A percentile compares a stretch with the other conserved stretches of the same genome.
These are phyloP conservation scores for Arabidopsis suecica DNA, from an alignment of 345 rosid species.

Conservation along the genomic window DNA sequence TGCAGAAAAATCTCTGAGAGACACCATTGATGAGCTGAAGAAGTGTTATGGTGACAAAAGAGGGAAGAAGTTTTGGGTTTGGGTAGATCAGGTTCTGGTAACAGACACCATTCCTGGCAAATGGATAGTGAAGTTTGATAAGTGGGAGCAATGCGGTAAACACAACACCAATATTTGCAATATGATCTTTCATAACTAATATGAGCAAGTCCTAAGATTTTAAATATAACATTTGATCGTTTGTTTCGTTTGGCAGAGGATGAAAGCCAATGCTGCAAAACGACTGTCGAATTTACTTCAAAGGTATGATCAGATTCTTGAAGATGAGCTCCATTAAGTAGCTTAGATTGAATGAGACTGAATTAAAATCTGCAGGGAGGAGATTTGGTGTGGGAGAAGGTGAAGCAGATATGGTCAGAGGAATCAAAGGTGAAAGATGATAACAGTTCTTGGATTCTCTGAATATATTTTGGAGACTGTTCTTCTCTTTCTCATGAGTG, in stretches of 20 bases:
- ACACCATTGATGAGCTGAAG: conserved; percentile 56
- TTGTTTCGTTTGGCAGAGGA: conserved; percentile 55
- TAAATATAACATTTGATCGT: neutral
- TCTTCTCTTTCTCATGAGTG: neutral
- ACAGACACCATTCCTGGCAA: conserved; percentile 55
- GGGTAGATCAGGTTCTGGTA: conserved; percentile 79
- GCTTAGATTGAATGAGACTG: neutral
- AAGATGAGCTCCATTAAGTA: neutral
- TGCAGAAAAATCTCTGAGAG: conserved; percentile 59
- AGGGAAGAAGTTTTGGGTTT: conserved; percentile 69
- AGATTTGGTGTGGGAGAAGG: conserved; percentile 51
- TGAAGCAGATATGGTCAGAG: conserved; percentile 76
- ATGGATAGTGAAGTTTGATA: conserved; percentile 71
- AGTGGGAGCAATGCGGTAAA: conserved; percentile 83
- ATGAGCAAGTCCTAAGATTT: neutral
- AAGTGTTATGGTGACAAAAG: conserved; percentile 66
- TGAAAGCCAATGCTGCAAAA: conserved; percentile 62
- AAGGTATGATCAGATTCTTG: conserved; percentile 51
- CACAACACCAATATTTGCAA: neutral
- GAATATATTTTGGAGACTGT: conserved; percentile 19
- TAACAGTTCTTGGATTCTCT: conserved; percentile 37
- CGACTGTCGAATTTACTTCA: conserved; percentile 52
- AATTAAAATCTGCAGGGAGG: conserved; percentile 47
- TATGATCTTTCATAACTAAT: conserved; percentile 3
- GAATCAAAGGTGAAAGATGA: conserved; percentile 54